Conservation (phyloP, 192 early-diverging fungal genomes). For the Piromyces finnis region DNA sequence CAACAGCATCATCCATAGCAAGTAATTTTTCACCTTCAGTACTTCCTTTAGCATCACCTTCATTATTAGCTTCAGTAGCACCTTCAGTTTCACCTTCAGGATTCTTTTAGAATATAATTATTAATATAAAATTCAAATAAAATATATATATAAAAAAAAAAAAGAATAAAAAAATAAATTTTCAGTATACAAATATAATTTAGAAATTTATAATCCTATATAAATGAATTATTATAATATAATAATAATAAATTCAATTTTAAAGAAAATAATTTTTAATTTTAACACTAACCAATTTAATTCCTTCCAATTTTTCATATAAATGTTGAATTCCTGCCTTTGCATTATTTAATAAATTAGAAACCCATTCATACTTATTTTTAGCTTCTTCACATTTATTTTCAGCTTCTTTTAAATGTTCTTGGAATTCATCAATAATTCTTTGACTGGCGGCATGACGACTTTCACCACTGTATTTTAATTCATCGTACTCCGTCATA, state of each 20-base stretch:
- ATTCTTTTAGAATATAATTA: too few species aligned
- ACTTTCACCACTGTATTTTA: constrained; percentile 21
- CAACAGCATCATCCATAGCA: not conserved
- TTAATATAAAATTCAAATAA: too few species aligned
- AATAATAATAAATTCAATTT: too few species aligned
- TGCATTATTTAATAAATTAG: constrained; percentile 22
- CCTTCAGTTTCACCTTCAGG: too few species aligned
- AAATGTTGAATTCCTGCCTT: constrained; percentile 35
- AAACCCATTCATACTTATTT: constrained; percentile 23
- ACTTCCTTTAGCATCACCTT: not conserved
- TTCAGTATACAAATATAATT: too few species aligned
- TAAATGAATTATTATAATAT: too few species aligned
- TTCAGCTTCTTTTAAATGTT: constrained; percentile 17
- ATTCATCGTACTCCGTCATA: constrained; percentile 19
- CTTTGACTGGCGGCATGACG: constrained; percentile 14
- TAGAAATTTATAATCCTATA: too few species aligned
- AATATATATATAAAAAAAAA: too few species aligned
- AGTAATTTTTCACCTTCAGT: not conserved
- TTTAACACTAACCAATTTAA: not conserved
- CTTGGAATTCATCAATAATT: constrained; percentile 28
- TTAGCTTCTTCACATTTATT: constrained; percentile 16
- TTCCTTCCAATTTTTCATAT: constrained; percentile 27
- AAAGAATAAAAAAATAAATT: too few species aligned
- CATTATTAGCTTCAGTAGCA: too few species aligned
- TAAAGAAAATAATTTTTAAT: too few species aligned